A percentile compares a stretch with the other conserved stretches of the same genome.
These are phyloP conservation scores for Rhynchospora pubera DNA, from an alignment of 176 grass and related monocot genomes.

Conservation along the genomic window DNA sequence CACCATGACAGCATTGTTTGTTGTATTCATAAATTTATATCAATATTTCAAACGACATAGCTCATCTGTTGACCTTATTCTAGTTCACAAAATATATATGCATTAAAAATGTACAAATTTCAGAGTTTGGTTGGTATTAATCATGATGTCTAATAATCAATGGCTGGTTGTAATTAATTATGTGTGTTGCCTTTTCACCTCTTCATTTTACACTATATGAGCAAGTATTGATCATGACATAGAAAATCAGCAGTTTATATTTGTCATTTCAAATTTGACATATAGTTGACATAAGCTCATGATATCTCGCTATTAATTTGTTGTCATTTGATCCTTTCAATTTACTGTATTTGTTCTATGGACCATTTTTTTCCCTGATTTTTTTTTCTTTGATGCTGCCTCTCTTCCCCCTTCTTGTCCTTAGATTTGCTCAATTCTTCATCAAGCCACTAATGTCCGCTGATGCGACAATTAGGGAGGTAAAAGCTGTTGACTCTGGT, in stretches of 20 bases:
- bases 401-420: slow-evolving; percentile 20
- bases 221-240: neutral
- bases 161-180: neutral
- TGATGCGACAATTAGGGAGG: slow-evolving; percentile 88
- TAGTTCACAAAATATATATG: neutral
- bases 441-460: slow-evolving; percentile 91
- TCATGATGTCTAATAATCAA: neutral
- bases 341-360: neutral
- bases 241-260: neutral
- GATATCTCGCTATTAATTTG: neutral
- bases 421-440: slow-evolving; percentile 96
- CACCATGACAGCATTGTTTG: neutral
- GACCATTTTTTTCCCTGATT: neutral
- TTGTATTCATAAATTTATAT: neutral
- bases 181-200: neutral
- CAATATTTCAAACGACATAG: neutral
- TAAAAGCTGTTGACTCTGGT: slow-evolving; percentile 99
- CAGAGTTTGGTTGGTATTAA: neutral
- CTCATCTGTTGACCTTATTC: neutral
- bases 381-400: slow-evolving; percentile 8
- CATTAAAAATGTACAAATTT: neutral
- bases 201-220: neutral
- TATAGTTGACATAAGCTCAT: neutral
- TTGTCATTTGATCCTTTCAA: neutral
- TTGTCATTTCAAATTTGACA: neutral